A percentile compares a stretch with the other conserved stretches of the same genome.
phyloP scores from a whole-genome alignment of 768 basidiomycete species.

The Sporobolomyces phaffii region DNA sequence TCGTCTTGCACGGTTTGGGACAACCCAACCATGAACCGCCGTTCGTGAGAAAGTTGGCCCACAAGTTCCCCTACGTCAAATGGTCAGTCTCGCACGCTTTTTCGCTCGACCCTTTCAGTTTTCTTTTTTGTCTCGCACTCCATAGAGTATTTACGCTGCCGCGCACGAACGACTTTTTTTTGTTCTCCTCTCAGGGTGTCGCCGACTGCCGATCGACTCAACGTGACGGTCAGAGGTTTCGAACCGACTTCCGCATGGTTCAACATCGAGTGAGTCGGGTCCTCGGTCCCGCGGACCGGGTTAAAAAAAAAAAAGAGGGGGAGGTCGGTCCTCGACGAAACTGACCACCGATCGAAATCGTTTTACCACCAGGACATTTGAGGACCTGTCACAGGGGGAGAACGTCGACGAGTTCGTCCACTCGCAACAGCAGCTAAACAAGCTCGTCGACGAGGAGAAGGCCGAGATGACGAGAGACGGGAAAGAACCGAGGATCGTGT shows the following conservation, averaged over 20 bases:
- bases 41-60: neutral
- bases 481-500: constrained; percentile 24
- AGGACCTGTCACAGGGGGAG: constrained; percentile 21
- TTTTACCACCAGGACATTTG: constrained; percentile 2
- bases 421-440: constrained; percentile 25
- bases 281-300: neutral
- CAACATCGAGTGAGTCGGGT: constrained; percentile 16
- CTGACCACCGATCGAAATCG: neutral
- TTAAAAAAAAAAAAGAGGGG: too few species aligned
- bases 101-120: neutral
- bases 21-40: constrained; percentile 3
- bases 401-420: constrained; percentile 23
- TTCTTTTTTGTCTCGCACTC: neutral
- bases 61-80: neutral
- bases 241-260: constrained; percentile 18
- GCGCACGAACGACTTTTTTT: neutral
- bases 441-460: constrained; percentile 24
- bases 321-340: neutral
- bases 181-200: constrained; percentile 3
- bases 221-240: constrained; percentile 13
- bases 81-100: constrained; percentile 2
- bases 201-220: constrained; percentile 12
- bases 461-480: neutral
- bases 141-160: neutral
- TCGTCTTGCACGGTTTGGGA: constrained; percentile 18